Evolutionary conservation across 2,329 filamentous ascomycete species (phyloP).

Genomic region (Cladophialophora immunda): DNA sequence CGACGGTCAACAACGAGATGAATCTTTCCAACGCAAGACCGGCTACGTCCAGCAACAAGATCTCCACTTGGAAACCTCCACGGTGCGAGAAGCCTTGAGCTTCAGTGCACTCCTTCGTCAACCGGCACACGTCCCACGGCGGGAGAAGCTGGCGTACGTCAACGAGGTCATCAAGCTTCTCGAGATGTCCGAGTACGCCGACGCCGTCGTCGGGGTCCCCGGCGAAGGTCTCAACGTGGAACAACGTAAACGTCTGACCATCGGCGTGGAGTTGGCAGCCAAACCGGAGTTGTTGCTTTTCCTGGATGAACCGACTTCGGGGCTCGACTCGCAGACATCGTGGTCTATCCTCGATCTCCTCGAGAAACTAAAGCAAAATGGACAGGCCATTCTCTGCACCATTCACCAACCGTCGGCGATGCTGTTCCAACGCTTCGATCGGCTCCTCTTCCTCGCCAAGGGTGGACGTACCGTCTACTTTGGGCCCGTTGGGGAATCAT

Average conservation of each 20-base stretch:
- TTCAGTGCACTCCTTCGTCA: slow-evolving; percentile 89
- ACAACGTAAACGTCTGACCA: slow-evolving; percentile 80
- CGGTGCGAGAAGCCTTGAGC: slow-evolving; percentile 85
- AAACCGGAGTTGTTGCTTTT: slow-evolving; percentile 91
- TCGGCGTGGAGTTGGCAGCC: slow-evolving; percentile 93
- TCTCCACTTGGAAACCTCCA: slow-evolving; percentile 83
- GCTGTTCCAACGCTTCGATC: slow-evolving; percentile 86
- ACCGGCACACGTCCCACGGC: slow-evolving; percentile 73
- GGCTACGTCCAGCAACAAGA: slow-evolving; percentile 95
- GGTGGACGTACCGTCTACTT: slow-evolving; percentile 76
- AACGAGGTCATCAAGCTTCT: slow-evolving; percentile 90
- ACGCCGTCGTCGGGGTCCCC: slow-evolving; percentile 88
- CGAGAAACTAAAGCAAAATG: slow-evolving; percentile 86
- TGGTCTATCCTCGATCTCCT: slow-evolving; percentile 91
- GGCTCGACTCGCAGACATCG: slow-evolving; percentile 90
- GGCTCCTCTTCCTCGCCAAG: slow-evolving; percentile 69
- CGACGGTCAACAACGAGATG: slow-evolving; percentile 76
- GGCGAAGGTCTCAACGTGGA: slow-evolving; percentile 75
- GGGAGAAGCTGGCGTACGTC: slow-evolving; percentile 86
- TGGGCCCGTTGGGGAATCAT: slow-evolving; percentile 70
- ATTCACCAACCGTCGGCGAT: slow-evolving; percentile 98
- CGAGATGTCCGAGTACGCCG: slow-evolving; percentile 89
- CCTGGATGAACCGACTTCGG: slow-evolving; percentile 93
- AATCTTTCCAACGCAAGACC: slow-evolving; percentile 88
- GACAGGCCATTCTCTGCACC: slow-evolving; percentile 94